Evolutionary conservation across 208 protist genomes (phyloP).

Genomic region (Leishmania tropica): DNA sequence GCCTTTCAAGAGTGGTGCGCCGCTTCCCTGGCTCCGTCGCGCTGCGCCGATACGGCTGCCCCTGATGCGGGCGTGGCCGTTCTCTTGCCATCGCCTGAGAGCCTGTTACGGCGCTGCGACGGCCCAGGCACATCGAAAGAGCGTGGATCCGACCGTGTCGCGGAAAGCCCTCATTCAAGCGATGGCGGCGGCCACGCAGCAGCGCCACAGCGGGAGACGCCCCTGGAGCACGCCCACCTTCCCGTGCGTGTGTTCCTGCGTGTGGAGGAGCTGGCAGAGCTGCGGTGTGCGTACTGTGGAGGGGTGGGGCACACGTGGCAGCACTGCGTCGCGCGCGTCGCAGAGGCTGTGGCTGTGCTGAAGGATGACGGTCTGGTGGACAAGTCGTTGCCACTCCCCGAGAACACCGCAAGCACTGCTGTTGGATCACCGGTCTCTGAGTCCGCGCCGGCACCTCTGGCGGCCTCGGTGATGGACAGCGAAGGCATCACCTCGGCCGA

Average conservation of each 20-base stretch:
- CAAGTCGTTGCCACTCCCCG: background rate
- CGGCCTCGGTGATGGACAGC: constrained; percentile 15
- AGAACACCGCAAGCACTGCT: background rate
- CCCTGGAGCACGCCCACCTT: background rate
- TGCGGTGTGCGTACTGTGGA: constrained; percentile 36
- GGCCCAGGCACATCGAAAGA: background rate
- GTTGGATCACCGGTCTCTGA: too few species aligned
- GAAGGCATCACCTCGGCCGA: constrained; percentile 18
- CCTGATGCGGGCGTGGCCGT: background rate
- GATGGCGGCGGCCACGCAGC: background rate
- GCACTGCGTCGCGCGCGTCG: constrained; percentile 20
- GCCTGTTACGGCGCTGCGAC: background rate
- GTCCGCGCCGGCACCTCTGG: background rate
- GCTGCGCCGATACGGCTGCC: background rate
- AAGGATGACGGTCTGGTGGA: background rate
- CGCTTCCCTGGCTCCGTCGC: background rate
- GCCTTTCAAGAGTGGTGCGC: constrained; percentile 10
- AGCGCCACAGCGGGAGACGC: background rate
- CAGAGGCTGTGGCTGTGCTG: constrained; percentile 10
- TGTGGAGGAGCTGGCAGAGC: constrained; percentile 37
- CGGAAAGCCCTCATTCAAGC: background rate
- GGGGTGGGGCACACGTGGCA: constrained; percentile 39
- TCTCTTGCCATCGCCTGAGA: background rate
- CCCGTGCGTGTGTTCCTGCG: constrained; percentile 33
- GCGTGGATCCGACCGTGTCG: background rate